These are phyloP conservation scores for Phytophthora cactorum DNA, from an alignment of 352 stramenopile genomes.

Conservation along the genomic window DNA sequence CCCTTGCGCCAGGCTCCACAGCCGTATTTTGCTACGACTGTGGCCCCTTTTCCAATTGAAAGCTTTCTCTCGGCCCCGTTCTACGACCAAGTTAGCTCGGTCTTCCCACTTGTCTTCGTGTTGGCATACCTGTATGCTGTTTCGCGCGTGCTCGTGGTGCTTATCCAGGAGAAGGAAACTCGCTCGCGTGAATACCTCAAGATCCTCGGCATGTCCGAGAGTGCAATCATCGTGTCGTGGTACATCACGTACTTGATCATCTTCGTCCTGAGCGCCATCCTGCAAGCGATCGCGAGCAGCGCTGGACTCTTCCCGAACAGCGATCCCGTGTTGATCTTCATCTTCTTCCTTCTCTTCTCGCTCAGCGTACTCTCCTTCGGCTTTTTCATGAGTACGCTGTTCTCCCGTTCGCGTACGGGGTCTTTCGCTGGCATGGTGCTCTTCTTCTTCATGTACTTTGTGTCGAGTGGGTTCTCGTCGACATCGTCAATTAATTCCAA, in stretches of 20 bases:
- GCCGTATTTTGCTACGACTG: constrained; percentile 41
- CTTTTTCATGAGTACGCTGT: constrained; percentile 84
- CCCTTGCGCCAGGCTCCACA: constrained; percentile 57
- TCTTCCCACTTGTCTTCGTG: constrained; percentile 89
- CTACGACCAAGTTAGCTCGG: constrained; percentile 64
- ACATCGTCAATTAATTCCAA: constrained; percentile 54
- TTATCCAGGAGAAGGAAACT: constrained; percentile 87
- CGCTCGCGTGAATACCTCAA: constrained; percentile 71
- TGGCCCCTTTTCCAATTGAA: constrained; percentile 57
- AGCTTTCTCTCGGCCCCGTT: constrained; percentile 60
- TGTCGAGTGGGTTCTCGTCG: constrained; percentile 56
- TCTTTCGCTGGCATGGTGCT: constrained; percentile 75
- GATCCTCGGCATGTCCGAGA: constrained; percentile 66
- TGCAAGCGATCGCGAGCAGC: constrained; percentile 64
- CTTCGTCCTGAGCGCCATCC: constrained; percentile 66
- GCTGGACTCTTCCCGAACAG: constrained; percentile 60
- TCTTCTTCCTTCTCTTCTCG: constrained; percentile 80
- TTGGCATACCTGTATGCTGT: constrained; percentile 74
- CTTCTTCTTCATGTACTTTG: constrained; percentile 92
- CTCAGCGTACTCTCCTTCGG: constrained; percentile 68
- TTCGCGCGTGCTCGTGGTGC: constrained; percentile 80
- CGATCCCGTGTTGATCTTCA: constrained; percentile 50
- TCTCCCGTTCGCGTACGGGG: constrained; percentile 74
- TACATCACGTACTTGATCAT: constrained; percentile 89
- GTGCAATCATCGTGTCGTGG: constrained; percentile 68